Conservation (phyloP, 441 rosid species). For the Corymbia citriodora region DNA sequence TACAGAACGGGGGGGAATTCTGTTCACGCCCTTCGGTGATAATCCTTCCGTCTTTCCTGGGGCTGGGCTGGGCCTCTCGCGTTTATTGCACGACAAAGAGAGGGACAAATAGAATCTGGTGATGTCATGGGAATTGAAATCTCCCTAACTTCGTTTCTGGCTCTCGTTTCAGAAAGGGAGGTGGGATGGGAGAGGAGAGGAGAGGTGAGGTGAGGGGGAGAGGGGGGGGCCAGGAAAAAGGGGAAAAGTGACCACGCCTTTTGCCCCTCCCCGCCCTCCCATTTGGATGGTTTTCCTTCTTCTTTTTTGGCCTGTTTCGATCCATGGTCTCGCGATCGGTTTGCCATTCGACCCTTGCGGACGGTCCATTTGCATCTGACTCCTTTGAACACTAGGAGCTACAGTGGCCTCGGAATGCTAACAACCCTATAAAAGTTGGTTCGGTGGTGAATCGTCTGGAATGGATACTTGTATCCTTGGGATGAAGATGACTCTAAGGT, state of each 20-base stretch:
- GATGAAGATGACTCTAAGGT: rapidly evolving
- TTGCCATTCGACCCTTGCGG: background rate
- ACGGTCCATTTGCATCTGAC: background rate
- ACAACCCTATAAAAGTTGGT: background rate
- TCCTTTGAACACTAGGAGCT: background rate
- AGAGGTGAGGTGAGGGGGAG: background rate
- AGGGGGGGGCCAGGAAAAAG: background rate
- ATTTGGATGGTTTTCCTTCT: background rate
- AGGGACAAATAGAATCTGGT: background rate
- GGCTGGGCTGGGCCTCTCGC: background rate
- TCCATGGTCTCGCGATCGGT: background rate
- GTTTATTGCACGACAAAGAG: background rate
- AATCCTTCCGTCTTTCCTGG: background rate
- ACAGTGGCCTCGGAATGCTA: background rate
- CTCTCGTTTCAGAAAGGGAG: background rate
- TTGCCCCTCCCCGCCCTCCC: background rate
- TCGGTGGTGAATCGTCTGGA: background rate
- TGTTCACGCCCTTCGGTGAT: background rate
- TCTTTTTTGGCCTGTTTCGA: background rate
- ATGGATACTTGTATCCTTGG: background rate
- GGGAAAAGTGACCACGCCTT: background rate
- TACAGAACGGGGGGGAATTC: background rate
- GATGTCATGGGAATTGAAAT: background rate
- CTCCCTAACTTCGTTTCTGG: background rate
- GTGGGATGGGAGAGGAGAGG: background rate